Conservation (phyloP, 1,284 basidiomycete species). For the Microbotryomycetes sp. region DNA sequence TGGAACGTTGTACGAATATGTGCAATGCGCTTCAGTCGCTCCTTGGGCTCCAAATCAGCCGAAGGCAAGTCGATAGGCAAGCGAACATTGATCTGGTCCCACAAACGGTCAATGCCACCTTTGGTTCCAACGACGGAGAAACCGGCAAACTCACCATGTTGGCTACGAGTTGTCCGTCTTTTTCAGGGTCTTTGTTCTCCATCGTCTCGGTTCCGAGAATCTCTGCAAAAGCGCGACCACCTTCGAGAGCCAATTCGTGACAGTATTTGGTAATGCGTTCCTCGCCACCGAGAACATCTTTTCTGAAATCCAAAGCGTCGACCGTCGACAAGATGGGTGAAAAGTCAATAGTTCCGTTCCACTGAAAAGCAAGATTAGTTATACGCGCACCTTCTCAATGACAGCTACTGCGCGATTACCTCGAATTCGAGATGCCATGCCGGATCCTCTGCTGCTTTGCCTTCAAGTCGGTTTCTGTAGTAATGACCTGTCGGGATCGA, state of each 20-base stretch:
- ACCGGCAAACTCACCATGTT: conserved; percentile 30
- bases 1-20: not conserved
- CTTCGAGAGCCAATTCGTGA: conserved; percentile 25
- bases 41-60: not conserved
- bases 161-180: conserved; percentile 26
- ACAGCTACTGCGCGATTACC: too few relatives aligned
- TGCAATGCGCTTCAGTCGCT: not conserved
- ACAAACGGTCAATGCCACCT: not conserved
- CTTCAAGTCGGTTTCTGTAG: conserved; percentile 3
- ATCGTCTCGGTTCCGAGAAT: conserved; percentile 26
- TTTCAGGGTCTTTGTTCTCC: conserved; percentile 16
- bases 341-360: conserved; percentile 22
- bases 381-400: too few relatives aligned
- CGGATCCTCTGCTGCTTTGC: not conserved
- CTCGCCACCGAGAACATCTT: conserved; percentile 30
- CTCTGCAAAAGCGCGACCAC: conserved; percentile 24
- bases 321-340: conserved; percentile 5
- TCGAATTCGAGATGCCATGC: conserved; percentile 7
- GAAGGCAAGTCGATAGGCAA: conserved; percentile 13
- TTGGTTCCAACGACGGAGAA: not conserved
- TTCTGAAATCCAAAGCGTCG: conserved; percentile 31
- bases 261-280: conserved; percentile 28
- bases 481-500: conserved; percentile 16
- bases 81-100: conserved; percentile 28
- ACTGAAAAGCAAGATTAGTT: too few relatives aligned